A percentile compares a stretch with the other conserved stretches of the same genome.
These are phyloP conservation scores for Halophytophthora batemanensis DNA, from an alignment of 352 stramenopile species.

Conservation along the genomic window DNA sequence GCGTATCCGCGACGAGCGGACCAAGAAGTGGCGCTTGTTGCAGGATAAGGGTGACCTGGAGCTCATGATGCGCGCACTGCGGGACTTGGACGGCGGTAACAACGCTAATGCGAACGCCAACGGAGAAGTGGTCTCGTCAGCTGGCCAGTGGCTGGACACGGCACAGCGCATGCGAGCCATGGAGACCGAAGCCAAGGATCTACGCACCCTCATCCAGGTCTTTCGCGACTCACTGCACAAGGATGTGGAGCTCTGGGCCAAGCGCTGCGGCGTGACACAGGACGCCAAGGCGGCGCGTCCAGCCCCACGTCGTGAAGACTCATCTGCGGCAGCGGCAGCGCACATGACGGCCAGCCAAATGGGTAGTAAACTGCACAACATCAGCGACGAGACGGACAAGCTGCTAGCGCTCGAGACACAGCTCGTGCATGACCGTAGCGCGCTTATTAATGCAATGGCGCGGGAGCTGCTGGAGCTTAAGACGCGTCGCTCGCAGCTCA, in stretches of 20 bases:
- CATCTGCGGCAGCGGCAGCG: conserved; percentile 47
- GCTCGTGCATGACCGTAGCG: conserved; percentile 50
- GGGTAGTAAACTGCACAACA: conserved; percentile 77
- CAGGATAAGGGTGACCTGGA: conserved; percentile 84
- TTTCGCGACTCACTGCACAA: conserved; percentile 82
- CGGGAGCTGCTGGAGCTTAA: conserved; percentile 62
- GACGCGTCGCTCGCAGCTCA: conserved; percentile 36
- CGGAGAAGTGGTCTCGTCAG: conserved; percentile 6
- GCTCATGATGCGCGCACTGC: conserved; percentile 68
- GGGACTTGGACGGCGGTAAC: conserved; percentile 54
- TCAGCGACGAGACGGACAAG: conserved; percentile 69
- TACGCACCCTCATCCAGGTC: conserved; percentile 76
- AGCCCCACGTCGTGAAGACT: conserved; percentile 52
- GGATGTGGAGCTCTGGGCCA: conserved; percentile 72
- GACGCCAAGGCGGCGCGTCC: conserved; percentile 7
- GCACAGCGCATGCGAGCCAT: conserved; percentile 57
- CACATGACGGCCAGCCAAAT: conserved; percentile 83
- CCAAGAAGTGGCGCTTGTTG: conserved; percentile 80
- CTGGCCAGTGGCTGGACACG: conserved; percentile 47
- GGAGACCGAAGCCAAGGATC: conserved; percentile 74
- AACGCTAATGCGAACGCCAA: conserved; percentile 22
- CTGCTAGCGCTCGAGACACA: conserved; percentile 61
- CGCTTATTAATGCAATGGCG: conserved; percentile 73
- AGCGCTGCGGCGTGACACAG: conserved; percentile 28
- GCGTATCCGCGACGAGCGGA: conserved; percentile 77